Conservation (phyloP, 177 flowering plant species). For the Tripterygium wilfordii region DNA sequence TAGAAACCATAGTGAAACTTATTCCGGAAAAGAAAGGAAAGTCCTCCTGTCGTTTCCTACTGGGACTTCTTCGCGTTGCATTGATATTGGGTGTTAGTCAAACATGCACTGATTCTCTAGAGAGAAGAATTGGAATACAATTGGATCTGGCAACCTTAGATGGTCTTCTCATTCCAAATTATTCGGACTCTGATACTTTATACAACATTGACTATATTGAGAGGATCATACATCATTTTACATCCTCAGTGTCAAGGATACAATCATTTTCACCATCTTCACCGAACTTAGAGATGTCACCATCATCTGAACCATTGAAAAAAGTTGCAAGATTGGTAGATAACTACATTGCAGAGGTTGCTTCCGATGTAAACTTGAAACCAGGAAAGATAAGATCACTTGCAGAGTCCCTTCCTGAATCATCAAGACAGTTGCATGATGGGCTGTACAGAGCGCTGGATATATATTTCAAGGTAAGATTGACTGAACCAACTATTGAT, state of each 20-base stretch:
- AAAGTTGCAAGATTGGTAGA: constrained; percentile 77
- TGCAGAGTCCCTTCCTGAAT: constrained; percentile 77
- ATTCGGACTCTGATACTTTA: constrained; percentile 75
- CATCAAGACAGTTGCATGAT: constrained; percentile 78
- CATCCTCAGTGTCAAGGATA: constrained; percentile 36
- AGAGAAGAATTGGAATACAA: constrained; percentile 81
- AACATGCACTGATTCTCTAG: constrained; percentile 55
- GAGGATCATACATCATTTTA: constrained; percentile 59
- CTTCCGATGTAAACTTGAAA: constrained; percentile 87
- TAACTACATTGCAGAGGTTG: constrained; percentile 82
- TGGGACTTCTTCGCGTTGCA: constrained; percentile 83
- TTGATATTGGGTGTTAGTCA: constrained; percentile 59
- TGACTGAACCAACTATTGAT: background rate
- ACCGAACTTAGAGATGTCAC: constrained; percentile 45
- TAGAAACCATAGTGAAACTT: constrained; percentile 63
- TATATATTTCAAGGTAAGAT: constrained; percentile 80
- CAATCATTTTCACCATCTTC: constrained; percentile 59
- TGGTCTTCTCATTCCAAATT: constrained; percentile 72
- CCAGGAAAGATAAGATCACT: constrained; percentile 64
- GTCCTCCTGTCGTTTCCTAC: constrained; percentile 68
- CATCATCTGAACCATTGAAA: constrained; percentile 49
- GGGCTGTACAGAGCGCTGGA: constrained; percentile 94
- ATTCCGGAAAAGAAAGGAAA: constrained; percentile 80
- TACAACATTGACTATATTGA: constrained; percentile 74
- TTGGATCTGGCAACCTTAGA: constrained; percentile 78